Percentiles rank a stretch among this genome's conserved stretches.
Evolutionary conservation across 169 alveolate species (phyloP).

Genomic region (Plasmodium knowlesi): DNA sequence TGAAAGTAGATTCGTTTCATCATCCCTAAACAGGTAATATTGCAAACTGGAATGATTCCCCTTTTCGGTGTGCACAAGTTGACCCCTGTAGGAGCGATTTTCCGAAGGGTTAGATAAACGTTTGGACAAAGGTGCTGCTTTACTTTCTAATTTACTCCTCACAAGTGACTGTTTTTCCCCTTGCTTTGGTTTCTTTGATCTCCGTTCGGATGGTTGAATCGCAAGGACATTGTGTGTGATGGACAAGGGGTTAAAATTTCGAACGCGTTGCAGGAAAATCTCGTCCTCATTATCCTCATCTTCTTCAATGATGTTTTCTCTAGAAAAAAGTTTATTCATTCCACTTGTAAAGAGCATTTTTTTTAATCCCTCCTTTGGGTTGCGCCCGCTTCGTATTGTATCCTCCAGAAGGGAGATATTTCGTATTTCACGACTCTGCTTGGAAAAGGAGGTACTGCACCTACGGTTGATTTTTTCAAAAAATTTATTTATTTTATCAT

Average conservation of each 20-base stretch:
- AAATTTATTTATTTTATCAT: constrained; percentile 7
- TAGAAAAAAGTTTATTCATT: background rate
- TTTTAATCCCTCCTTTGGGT: background rate
- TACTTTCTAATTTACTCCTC: background rate
- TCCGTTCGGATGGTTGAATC: background rate
- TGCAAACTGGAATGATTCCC: background rate
- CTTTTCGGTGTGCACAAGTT: background rate
- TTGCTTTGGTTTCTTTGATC: background rate
- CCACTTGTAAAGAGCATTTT: background rate
- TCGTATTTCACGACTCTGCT: background rate
- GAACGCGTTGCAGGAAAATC: background rate
- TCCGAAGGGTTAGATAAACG: background rate
- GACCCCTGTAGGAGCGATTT: background rate
- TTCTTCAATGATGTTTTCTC: background rate
- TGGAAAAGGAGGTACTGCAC: background rate
- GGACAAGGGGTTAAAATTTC: background rate
- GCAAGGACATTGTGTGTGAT: background rate
- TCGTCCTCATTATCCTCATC: background rate
- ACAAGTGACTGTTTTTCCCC: background rate
- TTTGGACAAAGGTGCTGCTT: background rate
- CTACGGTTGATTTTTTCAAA: background rate
- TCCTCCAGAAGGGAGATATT: background rate
- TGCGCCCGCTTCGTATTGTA: background rate
- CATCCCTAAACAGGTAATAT: background rate
- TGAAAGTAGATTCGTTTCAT: background rate